phyloP scores from a whole-genome alignment of 768 basidiomycete species.

The Trametes elegans region DNA sequence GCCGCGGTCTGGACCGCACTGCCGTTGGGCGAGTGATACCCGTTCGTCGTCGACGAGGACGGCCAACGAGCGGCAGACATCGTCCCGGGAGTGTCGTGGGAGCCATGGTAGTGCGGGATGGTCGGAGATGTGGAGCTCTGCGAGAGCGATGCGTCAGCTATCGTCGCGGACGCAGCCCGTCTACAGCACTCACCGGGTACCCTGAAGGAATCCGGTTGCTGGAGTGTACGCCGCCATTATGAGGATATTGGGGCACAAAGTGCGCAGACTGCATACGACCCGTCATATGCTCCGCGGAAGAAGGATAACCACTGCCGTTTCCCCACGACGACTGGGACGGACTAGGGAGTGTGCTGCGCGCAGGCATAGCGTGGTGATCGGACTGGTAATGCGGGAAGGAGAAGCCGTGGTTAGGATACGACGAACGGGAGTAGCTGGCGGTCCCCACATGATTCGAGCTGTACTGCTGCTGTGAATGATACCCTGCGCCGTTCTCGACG shows the following conservation, averaged over 20 bases:
- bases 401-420: slow-evolving; percentile 19
- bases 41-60: slow-evolving; percentile 3
- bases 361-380: slow-evolving; percentile 24
- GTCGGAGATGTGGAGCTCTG: background rate
- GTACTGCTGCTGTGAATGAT: slow-evolving; percentile 16
- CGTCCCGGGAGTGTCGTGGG: background rate
- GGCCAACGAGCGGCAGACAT: slow-evolving; percentile 16
- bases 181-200: slow-evolving; percentile 14
- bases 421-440: slow-evolving; percentile 18
- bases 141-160: background rate
- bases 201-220: slow-evolving; percentile 5
- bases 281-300: slow-evolving; percentile 3
- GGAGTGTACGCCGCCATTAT: slow-evolving; percentile 3
- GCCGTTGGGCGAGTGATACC: slow-evolving; percentile 3
- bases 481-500: slow-evolving; percentile 12
- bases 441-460: slow-evolving; percentile 10
- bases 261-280: slow-evolving; percentile 12
- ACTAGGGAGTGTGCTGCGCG: background rate
- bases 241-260: slow-evolving; percentile 11
- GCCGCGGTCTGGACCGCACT: slow-evolving; percentile 16
- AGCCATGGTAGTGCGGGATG: background rate
- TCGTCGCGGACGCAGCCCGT: no score
- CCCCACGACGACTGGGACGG: slow-evolving; percentile 9
- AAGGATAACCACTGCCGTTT: slow-evolving; percentile 11
- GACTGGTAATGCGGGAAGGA: slow-evolving; percentile 31